Evolutionary conservation across 257 asterid species (phyloP).

Genomic region (Cruciata laevipes): DNA sequence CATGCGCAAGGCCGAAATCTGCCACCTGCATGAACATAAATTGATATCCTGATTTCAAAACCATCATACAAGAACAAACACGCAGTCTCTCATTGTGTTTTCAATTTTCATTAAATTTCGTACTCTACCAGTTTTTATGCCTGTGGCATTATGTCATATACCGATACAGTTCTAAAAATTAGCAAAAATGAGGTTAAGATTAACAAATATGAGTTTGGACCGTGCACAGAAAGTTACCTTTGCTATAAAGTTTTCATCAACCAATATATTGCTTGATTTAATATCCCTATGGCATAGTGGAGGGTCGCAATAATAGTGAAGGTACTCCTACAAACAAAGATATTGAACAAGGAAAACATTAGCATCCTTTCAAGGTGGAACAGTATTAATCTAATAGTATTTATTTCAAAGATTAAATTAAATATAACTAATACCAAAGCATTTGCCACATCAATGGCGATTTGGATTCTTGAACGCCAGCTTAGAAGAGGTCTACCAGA

Average conservation of each 20-base stretch:
- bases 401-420: neutral
- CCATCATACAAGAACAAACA: neutral
- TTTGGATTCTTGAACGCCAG: slow-evolving; percentile 80
- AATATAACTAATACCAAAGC: slow-evolving; percentile 54
- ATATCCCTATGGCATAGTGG: slow-evolving; percentile 95
- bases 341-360: slow-evolving; percentile 7
- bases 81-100: neutral
- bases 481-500: slow-evolving; percentile 65
- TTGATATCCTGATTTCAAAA: neutral
- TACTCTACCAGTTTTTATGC: neutral
- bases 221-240: slow-evolving; percentile 44
- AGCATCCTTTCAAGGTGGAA: neutral
- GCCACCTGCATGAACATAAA: slow-evolving; percentile 56
- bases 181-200: neutral
- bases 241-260: slow-evolving; percentile 70
- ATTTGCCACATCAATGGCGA: slow-evolving; percentile 89
- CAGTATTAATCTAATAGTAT: neutral
- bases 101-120: neutral
- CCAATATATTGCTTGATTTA: slow-evolving; percentile 84
- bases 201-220: neutral
- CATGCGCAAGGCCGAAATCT: slow-evolving; percentile 94
- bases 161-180: neutral
- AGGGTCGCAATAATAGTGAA: slow-evolving; percentile 90
- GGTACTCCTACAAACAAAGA: slow-evolving; percentile 69
- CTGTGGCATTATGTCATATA: neutral